Evolutionary conservation across 495 filamentous ascomycete genomes (phyloP), one percentile per base, ranked within the genome.

Genomic region (Penicillium mononematosum): DNA sequence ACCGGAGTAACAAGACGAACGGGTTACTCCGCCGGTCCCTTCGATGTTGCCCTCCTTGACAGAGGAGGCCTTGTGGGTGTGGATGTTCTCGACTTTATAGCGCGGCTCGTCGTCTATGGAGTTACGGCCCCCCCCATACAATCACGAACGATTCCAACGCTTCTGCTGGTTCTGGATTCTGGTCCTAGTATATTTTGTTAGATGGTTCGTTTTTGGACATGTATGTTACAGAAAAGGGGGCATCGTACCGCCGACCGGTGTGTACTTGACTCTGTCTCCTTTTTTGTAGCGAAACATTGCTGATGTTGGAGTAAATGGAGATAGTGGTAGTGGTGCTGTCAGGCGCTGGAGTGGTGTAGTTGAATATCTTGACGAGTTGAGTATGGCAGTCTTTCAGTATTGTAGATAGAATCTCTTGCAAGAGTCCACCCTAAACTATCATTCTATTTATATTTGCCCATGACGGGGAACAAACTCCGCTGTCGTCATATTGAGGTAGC

Each of bases 31-130:
- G 66, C 70, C 27, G 68, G 70, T 2, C 70, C 69, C 45, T 74
- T 74, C 20, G 51, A 74, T 75, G 55, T 70, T 75, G 17, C 54
- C 29, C 49, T 75, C 68, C 56, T 72, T 74, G 20, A 74, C 68
- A 4, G 66, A 61, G 5, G 69, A 71, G 29, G 55, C 60, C 62
- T 72, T 74, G 42, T 61, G 67, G 31, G 69, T 75, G 20, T 68
- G 58, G 45, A 49, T 48, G 39, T 75, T 75, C 51, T 75, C 72
- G 49, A 75, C 66, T 64, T 67, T 65, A 45, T 73, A 73, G 27
- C 69, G 65, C 9, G 69, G 67, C 58, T 65, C 61, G 0, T 66
- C 27, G 4, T 56, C 47, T 31, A 67, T 61, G 32, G 67, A 62
- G 25, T 50, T 49, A 3, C 69, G 69, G 34, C 66, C 70, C 1